phyloP scores from a whole-genome alignment of 169 alveolate species.

The Cryptosporidium meleagridis region DNA sequence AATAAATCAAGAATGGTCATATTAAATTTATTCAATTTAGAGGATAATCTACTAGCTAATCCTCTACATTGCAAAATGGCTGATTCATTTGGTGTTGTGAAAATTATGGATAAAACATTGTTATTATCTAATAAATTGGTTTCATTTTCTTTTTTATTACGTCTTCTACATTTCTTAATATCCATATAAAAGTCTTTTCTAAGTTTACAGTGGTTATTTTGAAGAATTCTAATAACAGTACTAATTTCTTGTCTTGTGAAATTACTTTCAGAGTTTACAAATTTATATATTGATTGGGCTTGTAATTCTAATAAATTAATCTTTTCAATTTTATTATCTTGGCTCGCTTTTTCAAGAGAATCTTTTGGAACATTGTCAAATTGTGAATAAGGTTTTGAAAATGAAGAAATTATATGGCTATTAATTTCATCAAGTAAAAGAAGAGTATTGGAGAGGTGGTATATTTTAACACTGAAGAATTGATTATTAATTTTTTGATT shows the following conservation, averaged over 20 bases:
- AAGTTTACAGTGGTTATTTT: slow-evolving; percentile 10
- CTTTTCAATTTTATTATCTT: not conserved
- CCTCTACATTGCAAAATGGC: slow-evolving; percentile 64
- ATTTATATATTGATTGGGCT: slow-evolving; percentile 58
- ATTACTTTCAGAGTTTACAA: slow-evolving; percentile 51
- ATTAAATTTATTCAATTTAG: slow-evolving; percentile 24
- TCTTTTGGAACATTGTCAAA: not conserved
- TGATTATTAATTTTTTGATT: not conserved
- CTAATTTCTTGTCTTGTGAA: slow-evolving; percentile 49
- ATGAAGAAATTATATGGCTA: not conserved
- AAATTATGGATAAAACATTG: not conserved
- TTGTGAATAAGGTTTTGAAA: too few relatives aligned
- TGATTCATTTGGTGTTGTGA: slow-evolving; percentile 64
- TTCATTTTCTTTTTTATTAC: slow-evolving; percentile 29
- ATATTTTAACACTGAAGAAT: slow-evolving; percentile 9
- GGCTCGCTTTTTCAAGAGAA: not conserved
- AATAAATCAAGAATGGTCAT: slow-evolving; percentile 40
- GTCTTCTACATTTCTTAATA: slow-evolving; percentile 50
- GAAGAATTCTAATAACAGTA: slow-evolving; percentile 35
- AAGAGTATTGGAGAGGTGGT: slow-evolving; percentile 25
- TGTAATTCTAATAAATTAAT: slow-evolving; percentile 38
- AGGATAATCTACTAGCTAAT: slow-evolving; percentile 31
- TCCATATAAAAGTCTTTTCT: slow-evolving; percentile 32
- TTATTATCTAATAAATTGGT: not conserved
- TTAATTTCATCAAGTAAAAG: slow-evolving; percentile 40